Percentiles rank a stretch among this genome's conserved stretches.
Evolutionary conservation across 2,329 filamentous ascomycete genomes (phyloP).

Genomic region (Pestalotiopsis sp.): DNA sequence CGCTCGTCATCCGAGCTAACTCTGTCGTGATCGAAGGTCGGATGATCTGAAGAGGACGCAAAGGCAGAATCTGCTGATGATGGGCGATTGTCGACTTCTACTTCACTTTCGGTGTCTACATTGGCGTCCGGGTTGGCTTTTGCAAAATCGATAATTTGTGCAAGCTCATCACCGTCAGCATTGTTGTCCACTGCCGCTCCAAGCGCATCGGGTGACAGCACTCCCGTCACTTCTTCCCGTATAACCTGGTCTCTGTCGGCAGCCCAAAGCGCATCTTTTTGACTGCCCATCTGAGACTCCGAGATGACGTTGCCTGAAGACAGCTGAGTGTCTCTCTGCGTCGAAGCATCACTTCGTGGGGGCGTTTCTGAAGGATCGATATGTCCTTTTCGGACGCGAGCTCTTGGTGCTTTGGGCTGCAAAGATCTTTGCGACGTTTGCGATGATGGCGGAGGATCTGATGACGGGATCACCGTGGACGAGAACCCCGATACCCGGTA

Average conservation of each 20-base stretch:
- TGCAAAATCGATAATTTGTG: slow-evolving; percentile 65
- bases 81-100: slow-evolving; percentile 24
- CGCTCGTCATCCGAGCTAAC: slow-evolving; percentile 17
- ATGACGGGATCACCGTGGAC: slow-evolving; percentile 19
- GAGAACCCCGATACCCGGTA: slow-evolving; percentile 61
- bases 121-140: slow-evolving; percentile 61
- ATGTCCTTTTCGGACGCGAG: slow-evolving; percentile 39
- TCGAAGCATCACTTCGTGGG: slow-evolving; percentile 35
- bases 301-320: slow-evolving; percentile 6
- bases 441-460: slow-evolving; percentile 16
- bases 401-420: slow-evolving; percentile 49
- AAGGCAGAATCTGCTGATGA: not conserved
- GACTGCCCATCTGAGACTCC: not conserved
- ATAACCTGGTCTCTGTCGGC: not conserved
- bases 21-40: slow-evolving; percentile 9
- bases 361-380: slow-evolving; percentile 41
- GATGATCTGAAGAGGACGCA: slow-evolving; percentile 19
- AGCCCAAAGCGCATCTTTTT: not conserved
- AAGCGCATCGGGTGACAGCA: not conserved
- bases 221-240: not conserved
- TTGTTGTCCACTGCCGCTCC: not conserved
- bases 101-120: slow-evolving; percentile 50
- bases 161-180: slow-evolving; percentile 55
- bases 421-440: slow-evolving; percentile 39
- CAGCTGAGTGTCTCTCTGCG: slow-evolving; percentile 18